Evolutionary conservation across 768 basidiomycete genomes (phyloP).

Genomic region (Tremella mesenterica): DNA sequence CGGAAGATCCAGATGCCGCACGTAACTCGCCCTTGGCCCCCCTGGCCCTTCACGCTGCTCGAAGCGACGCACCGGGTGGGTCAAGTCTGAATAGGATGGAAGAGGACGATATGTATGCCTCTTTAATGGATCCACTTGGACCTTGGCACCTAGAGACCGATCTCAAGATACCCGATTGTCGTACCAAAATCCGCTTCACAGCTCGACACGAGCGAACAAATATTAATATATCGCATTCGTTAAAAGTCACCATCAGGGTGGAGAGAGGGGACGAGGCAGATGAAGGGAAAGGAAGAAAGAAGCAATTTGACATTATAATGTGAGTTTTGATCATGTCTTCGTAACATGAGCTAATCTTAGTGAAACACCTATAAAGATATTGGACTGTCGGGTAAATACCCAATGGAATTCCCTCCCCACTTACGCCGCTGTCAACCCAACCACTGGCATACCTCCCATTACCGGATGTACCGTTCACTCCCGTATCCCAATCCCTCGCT

Average conservation of each 20-base stretch:
- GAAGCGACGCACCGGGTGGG: conserved; percentile 23
- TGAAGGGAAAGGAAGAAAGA: conserved; percentile 59
- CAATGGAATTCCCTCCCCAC: conserved; percentile 71
- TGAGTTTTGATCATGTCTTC: conserved; percentile 10
- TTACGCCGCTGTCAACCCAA: conserved; percentile 49
- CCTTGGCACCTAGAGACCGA: conserved; percentile 75
- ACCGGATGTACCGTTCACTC: conserved; percentile 42
- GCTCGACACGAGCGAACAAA: conserved; percentile 70
- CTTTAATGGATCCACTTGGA: conserved; percentile 51
- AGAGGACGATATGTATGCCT: conserved; percentile 41
- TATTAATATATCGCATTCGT: conserved; percentile 61
- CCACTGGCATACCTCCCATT: conserved; percentile 11
- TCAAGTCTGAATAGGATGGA: conserved; percentile 13
- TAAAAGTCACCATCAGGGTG: conserved; percentile 76
- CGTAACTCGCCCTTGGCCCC: conserved; percentile 58
- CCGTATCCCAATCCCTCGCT: neutral
- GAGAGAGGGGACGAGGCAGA: conserved; percentile 73
- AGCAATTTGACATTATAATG: conserved; percentile 77
- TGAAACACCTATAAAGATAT: conserved; percentile 67
- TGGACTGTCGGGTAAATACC: conserved; percentile 77
- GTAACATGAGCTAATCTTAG: conserved; percentile 19
- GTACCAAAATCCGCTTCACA: conserved; percentile 57
- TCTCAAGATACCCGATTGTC: conserved; percentile 58
- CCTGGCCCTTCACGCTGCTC: conserved; percentile 46
- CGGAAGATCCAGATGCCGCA: conserved; percentile 57